Percentiles rank a stretch among this genome's conserved stretches.
phyloP scores from a whole-genome alignment of 139 green algal species.

The Picochlorum sp. region DNA sequence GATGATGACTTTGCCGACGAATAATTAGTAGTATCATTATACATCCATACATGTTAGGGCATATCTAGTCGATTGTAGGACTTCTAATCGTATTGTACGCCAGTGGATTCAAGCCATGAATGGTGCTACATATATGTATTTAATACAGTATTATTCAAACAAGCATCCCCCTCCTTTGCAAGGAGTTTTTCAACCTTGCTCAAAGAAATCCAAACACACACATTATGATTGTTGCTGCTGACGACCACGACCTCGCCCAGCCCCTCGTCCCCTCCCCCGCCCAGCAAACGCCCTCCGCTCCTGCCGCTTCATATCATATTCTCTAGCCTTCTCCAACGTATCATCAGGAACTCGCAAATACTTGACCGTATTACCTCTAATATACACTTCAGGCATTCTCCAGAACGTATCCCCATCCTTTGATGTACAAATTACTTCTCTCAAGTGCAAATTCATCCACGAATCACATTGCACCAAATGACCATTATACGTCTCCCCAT shows the following conservation, averaged over 20 bases:
- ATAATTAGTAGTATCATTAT: no score
- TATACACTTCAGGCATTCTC: constrained; percentile 88
- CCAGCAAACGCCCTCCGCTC: constrained; percentile 24
- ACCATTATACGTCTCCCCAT: constrained; percentile 98
- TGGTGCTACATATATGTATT: no score
- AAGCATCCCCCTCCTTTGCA: no score
- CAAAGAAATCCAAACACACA: neutral
- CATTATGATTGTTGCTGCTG: constrained; percentile 7
- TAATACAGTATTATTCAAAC: no score
- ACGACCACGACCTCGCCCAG: constrained; percentile 7
- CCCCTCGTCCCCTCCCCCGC: constrained; percentile 21
- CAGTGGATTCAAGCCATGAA: no score
- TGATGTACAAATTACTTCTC: constrained; percentile 96
- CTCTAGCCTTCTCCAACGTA: constrained; percentile 83
- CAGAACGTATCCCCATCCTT: constrained; percentile 96
- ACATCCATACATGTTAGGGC: no score
- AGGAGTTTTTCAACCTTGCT: no score
- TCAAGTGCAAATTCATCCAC: constrained; percentile 99
- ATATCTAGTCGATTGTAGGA: no score
- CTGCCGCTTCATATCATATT: constrained; percentile 53
- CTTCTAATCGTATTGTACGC: no score
- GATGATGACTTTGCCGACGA: no score
- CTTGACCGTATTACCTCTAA: constrained; percentile 98
- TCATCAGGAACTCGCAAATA: constrained; percentile 96
- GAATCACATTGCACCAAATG: constrained; percentile 91